Percentiles rank a stretch among this genome's conserved stretches.
These are phyloP conservation scores for Penicillium canescens DNA, from an alignment of 495 filamentous ascomycete species.

Conservation along the genomic window DNA sequence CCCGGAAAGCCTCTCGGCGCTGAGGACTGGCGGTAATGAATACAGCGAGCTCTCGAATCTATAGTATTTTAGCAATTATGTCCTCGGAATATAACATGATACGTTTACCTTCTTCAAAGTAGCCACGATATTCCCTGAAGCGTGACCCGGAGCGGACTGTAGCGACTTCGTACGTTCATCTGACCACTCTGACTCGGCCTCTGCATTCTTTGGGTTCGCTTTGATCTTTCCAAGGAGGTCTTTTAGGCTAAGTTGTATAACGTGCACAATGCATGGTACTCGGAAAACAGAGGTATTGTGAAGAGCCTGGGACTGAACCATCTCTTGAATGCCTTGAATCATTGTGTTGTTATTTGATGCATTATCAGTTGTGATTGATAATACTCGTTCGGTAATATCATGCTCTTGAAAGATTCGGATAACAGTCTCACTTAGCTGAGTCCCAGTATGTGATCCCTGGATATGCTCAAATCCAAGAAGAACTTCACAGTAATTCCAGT, in stretches of 20 bases:
- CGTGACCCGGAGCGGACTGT: not conserved
- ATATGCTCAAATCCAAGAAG: constrained; percentile 21
- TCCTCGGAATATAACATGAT: constrained; percentile 1
- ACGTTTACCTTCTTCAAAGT: constrained; percentile 14
- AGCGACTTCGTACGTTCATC: constrained; percentile 4
- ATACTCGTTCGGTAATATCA: constrained; percentile 5
- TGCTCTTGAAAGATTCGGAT: constrained; percentile 10
- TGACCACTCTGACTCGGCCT: constrained; percentile 9
- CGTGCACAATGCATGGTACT: constrained; percentile 13
- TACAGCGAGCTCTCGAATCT: constrained; percentile 9
- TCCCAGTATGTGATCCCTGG: constrained; percentile 9
- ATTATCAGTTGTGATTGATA: constrained; percentile 21
- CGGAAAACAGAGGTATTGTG: constrained; percentile 1
- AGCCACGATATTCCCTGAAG: constrained; percentile 4
- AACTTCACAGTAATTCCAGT: constrained; percentile 17
- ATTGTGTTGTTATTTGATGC: constrained; percentile 19
- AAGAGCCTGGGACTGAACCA: not conserved
- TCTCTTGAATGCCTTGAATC: constrained; percentile 9
- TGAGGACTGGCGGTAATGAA: constrained; percentile 18
- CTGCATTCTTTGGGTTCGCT: constrained; percentile 6
- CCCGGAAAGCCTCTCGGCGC: constrained; percentile 10
- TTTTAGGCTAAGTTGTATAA: constrained; percentile 17
- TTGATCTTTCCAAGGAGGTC: constrained; percentile 12
- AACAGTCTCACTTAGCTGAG: constrained; percentile 9
- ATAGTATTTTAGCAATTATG: not conserved